phyloP scores from a whole-genome alignment of 2,329 filamentous ascomycete species.

The Pyrenochaeta sp. region DNA sequence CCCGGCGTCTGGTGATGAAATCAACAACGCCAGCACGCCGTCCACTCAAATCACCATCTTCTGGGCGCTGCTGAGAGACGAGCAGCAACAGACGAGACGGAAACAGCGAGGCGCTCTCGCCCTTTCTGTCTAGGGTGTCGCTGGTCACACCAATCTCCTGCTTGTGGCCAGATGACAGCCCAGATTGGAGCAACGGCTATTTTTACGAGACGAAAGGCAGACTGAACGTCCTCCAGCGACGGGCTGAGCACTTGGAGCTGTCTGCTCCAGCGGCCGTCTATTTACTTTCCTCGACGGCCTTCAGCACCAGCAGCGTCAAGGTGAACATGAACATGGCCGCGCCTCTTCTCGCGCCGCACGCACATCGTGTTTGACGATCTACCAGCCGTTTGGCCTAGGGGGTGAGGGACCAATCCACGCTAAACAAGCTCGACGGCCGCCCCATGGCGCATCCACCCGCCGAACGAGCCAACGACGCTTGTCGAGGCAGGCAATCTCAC shows the following conservation, averaged over 20 bases:
- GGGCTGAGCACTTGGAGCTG: neutral
- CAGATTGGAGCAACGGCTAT: neutral
- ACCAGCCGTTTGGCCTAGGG: slow-evolving; percentile 20
- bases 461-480: slow-evolving; percentile 13
- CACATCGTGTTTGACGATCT: slow-evolving; percentile 5
- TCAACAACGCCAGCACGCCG: neutral
- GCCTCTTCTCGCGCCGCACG: neutral
- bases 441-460: slow-evolving; percentile 15
- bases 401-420: slow-evolving; percentile 11
- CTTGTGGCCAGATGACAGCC: neutral
- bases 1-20: slow-evolving; percentile 15
- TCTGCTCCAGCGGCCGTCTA: neutral
- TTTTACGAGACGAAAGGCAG: neutral
- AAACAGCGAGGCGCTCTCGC: neutral
- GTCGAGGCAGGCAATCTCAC: slow-evolving; percentile 13
- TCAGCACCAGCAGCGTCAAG: neutral
- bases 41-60: neutral
- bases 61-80: neutral
- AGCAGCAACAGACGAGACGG: neutral
- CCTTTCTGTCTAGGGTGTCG: neutral
- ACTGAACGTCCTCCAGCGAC: neutral
- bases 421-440: slow-evolving; percentile 11
- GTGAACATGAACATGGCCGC: neutral
- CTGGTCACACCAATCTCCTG: neutral
- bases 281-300: neutral